phyloP scores from a whole-genome alignment of 148 eudicot genomes.

The Camellia granthamiana region DNA sequence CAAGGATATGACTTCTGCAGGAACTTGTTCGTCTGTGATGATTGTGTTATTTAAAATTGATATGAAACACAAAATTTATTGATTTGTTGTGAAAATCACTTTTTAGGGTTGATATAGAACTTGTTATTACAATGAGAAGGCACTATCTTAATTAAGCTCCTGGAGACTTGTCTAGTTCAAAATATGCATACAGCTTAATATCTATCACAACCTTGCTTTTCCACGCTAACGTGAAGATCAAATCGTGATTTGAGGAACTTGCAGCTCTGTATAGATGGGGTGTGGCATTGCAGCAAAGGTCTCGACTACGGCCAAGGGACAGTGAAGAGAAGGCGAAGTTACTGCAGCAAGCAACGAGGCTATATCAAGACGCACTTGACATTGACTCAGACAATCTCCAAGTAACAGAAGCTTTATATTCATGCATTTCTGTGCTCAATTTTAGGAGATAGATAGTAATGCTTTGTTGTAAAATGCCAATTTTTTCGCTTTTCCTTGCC shows the following conservation, averaged over 20 bases:
- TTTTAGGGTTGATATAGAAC: neutral
- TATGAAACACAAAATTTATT: neutral
- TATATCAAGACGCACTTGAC: constrained; percentile 81
- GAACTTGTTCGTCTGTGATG: no score
- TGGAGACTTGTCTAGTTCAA: neutral
- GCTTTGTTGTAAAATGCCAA: neutral
- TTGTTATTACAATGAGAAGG: neutral
- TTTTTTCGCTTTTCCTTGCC: neutral
- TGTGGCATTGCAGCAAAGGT: constrained; percentile 76
- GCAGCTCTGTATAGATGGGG: constrained; percentile 98
- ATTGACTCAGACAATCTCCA: constrained; percentile 69
- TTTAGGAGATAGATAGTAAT: constrained; percentile 31
- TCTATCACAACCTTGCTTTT: neutral
- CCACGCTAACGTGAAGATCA: neutral
- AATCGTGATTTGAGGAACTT: neutral
- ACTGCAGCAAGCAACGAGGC: constrained; percentile 84
- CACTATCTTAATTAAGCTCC: neutral
- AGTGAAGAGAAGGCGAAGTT: constrained; percentile 76
- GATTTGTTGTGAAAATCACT: neutral
- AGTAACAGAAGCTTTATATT: constrained; percentile 62
- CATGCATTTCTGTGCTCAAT: constrained; percentile 69
- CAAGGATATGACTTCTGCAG: no score
- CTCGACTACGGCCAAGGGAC: constrained; percentile 63
- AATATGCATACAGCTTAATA: neutral
- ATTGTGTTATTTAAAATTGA: neutral